These are phyloP conservation scores for Solanum medicagineum DNA, from an alignment of 257 asterid genomes.

Conservation along the genomic window DNA sequence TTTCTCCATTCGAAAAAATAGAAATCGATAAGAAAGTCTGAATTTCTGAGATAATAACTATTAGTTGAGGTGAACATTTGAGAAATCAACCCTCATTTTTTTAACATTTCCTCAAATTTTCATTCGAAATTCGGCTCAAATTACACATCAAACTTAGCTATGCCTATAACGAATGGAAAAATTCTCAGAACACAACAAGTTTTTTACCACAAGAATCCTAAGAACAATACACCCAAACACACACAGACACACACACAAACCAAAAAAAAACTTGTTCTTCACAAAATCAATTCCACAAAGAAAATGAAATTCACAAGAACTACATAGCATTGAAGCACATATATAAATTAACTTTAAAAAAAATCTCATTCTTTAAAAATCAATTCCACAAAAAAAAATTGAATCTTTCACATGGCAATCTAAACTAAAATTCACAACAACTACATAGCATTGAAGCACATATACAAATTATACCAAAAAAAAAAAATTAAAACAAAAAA, in stretches of 20 bases:
- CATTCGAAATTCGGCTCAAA: neutral
- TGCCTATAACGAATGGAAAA: neutral
- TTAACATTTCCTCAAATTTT: neutral
- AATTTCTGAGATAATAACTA: too few relatives aligned
- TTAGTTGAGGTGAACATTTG: too few relatives aligned
- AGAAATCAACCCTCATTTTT: too few relatives aligned
- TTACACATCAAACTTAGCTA: neutral
- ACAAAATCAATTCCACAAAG: neutral
- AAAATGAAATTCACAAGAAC: neutral
- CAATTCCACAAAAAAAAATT: neutral
- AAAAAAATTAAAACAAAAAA: neutral
- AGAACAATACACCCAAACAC: neutral
- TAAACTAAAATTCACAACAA: neutral
- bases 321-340: neutral
- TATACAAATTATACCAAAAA: neutral
- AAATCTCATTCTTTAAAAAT: neutral
- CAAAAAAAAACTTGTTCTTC: too few relatives aligned
- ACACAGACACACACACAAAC: neutral
- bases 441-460: neutral
- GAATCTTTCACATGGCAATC: neutral
- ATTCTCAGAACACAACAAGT: too few relatives aligned
- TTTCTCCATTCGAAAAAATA: too few relatives aligned
- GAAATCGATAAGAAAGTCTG: neutral
- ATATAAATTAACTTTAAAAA: neutral
- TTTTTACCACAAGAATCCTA: neutral